Evolutionary conservation across 1,284 basidiomycete species (phyloP).

Genomic region (Hemileia vastatrix): DNA sequence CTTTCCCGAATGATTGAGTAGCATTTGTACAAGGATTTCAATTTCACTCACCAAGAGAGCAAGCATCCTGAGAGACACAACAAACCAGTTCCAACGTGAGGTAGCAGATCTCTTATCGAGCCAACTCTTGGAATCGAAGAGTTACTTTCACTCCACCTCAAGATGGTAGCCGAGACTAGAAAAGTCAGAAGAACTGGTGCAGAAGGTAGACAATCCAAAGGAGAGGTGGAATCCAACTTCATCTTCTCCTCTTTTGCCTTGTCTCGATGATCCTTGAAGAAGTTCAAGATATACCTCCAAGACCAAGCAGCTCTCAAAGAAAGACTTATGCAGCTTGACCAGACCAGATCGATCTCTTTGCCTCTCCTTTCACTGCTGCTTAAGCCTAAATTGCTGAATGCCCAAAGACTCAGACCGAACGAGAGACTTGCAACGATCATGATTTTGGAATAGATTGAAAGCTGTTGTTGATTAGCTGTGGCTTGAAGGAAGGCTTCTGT

Average conservation of each 20-base stretch:
- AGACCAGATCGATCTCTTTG: too few species aligned
- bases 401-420: too few species aligned
- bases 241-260: background rate
- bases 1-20: too few species aligned
- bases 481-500: constrained; percentile 80
- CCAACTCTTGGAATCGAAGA: background rate
- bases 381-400: too few species aligned
- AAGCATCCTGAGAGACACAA: background rate
- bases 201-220: background rate
- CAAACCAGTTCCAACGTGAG: background rate
- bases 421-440: too few species aligned
- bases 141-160: background rate
- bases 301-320: too few species aligned
- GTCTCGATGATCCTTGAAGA: constrained; percentile 7
- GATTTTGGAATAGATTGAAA: constrained; percentile 56
- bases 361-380: too few species aligned
- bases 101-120: background rate
- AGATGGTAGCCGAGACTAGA: background rate
- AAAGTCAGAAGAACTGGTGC: background rate
- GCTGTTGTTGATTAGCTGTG: constrained; percentile 56
- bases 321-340: too few species aligned
- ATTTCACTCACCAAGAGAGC: background rate
- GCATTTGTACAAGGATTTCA: too few species aligned
- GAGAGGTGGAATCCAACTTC: background rate
- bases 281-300: constrained; percentile 10